Conservation (phyloP, 2,329 filamentous ascomycete genomes). For the Zymoseptoria ardabiliae region DNA sequence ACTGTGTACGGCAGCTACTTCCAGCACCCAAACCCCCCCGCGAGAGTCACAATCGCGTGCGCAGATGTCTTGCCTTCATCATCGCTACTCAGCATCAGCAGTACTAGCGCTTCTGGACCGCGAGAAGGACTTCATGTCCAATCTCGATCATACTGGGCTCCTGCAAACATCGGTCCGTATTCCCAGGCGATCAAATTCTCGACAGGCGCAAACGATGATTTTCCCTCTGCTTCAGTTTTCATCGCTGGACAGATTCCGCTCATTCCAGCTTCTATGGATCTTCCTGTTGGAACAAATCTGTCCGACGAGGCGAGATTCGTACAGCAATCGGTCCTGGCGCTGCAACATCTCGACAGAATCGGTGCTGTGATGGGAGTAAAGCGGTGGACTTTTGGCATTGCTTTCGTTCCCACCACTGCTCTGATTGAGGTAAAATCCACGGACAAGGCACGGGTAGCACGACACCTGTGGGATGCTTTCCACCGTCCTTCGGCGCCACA, state of each 20-base stretch:
- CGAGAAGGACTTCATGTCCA: constrained; percentile 72
- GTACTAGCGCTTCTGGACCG: constrained; percentile 31
- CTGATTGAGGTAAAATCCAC: constrained; percentile 29
- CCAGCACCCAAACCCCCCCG: constrained; percentile 69
- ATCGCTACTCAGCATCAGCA: constrained; percentile 54
- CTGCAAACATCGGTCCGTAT: constrained; percentile 94
- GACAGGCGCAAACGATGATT: constrained; percentile 12
- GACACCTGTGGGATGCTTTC: constrained; percentile 38
- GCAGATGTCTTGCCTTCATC: constrained; percentile 57
- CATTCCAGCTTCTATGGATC: constrained; percentile 67
- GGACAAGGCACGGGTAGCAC: constrained; percentile 3
- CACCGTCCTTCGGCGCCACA: constrained; percentile 19
- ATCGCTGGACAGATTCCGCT: constrained; percentile 91
- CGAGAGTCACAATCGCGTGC: constrained; percentile 74
- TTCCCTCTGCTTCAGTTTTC: constrained; percentile 42
- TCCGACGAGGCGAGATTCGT: constrained; percentile 9
- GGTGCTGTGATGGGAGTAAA: constrained; percentile 62
- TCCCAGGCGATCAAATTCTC: constrained; percentile 71
- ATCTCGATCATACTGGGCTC: constrained; percentile 91
- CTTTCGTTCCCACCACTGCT: constrained; percentile 53
- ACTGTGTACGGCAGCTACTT: constrained; percentile 69
- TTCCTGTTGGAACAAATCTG: constrained; percentile 30
- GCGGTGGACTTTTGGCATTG: constrained; percentile 69
- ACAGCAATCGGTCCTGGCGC: constrained; percentile 61
- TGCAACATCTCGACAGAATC: constrained; percentile 88